Conservation (phyloP, 768 basidiomycete species). For the Hericium alpestre region DNA sequence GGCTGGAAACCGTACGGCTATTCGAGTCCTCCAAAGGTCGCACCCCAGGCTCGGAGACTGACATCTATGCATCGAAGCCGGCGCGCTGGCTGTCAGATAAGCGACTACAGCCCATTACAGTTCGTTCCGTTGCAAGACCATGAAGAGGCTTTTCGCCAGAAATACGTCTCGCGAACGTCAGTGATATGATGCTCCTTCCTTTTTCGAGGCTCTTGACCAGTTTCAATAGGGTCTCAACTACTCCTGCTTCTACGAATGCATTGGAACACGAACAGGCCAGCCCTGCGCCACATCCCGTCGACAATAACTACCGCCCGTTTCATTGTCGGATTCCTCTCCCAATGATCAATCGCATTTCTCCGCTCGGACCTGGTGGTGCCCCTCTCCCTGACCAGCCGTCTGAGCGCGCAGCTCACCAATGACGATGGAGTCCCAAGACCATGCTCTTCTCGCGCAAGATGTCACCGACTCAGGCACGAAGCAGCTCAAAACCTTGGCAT, state of each 20-base stretch:
- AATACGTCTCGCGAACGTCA: background rate
- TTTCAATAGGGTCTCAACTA: background rate
- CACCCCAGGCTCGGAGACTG: too few relatives aligned
- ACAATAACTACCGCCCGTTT: background rate
- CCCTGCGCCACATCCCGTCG: too few relatives aligned
- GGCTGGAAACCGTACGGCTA: background rate
- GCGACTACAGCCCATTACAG: background rate
- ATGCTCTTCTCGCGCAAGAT: background rate
- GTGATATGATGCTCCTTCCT: background rate
- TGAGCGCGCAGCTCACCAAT: background rate
- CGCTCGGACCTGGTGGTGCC: background rate
- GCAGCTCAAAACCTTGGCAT: background rate
- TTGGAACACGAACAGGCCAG: too few relatives aligned
- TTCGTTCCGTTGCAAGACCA: background rate
- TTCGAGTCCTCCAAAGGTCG: background rate
- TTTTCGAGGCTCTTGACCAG: background rate
- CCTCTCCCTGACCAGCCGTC: background rate
- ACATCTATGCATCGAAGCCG: too few relatives aligned
- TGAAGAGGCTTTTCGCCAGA: background rate
- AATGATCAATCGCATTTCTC: background rate
- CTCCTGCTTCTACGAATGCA: background rate
- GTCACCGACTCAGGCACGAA: background rate
- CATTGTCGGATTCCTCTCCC: background rate
- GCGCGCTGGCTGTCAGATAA: background rate
- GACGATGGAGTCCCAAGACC: background rate